Evolutionary conservation across 129 eudicot genomes (phyloP).

Genomic region (Flaveria robusta): DNA sequence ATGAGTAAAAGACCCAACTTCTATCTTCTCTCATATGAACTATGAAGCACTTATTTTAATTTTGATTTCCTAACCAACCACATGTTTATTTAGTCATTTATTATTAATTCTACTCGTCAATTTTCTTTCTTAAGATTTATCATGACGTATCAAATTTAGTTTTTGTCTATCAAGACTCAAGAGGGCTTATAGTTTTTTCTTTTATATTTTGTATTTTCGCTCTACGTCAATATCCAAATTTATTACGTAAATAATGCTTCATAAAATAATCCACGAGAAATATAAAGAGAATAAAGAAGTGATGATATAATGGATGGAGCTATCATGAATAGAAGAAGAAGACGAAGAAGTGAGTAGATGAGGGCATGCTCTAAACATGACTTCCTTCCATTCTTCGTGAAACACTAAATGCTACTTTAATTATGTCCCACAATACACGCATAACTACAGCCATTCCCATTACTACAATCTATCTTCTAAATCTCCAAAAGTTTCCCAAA

Average conservation of each 20-base stretch:
- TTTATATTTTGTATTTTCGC: no score
- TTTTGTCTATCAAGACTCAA: no score
- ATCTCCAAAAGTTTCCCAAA: not conserved
- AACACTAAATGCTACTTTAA: conserved; percentile 2
- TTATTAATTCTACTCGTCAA: no score
- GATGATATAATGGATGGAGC: not conserved
- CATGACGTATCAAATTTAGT: no score
- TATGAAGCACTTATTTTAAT: no score
- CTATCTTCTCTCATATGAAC: no score
- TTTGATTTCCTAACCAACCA: no score
- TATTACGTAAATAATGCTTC: not conserved
- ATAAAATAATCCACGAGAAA: not conserved
- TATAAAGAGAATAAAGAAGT: not conserved
- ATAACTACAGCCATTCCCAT: not conserved
- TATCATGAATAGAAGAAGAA: not conserved
- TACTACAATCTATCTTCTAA: not conserved
- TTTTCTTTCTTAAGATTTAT: no score
- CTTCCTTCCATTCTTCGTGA: conserved; percentile 3
- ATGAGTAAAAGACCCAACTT: no score
- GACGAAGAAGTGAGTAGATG: not conserved
- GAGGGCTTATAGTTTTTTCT: no score
- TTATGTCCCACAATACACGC: conserved; percentile 2
- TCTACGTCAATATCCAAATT: no score
- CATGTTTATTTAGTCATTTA: no score
- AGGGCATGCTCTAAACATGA: conserved; percentile 19